Conservation (phyloP, 1,284 basidiomycete species). For the Ceratobasidium theobromae region DNA sequence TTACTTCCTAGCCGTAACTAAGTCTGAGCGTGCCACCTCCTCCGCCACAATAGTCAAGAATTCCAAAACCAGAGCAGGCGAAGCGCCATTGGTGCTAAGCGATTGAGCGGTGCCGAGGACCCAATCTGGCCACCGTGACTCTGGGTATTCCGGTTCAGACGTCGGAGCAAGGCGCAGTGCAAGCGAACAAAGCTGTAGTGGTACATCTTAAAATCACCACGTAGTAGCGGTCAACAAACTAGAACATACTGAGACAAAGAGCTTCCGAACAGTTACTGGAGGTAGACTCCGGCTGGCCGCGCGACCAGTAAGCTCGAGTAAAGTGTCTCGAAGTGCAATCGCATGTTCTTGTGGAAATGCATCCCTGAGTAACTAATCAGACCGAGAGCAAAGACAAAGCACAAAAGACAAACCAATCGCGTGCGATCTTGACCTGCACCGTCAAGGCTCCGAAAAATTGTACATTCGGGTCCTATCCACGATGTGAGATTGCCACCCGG, state of each 20-base stretch:
- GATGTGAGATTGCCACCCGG: neutral
- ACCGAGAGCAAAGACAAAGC: neutral
- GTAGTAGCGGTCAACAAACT: too few relatives aligned
- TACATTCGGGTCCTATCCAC: conserved; percentile 70
- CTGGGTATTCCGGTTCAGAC: conserved; percentile 42
- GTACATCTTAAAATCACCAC: neutral
- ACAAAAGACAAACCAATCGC: conserved; percentile 69
- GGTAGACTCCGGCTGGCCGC: conserved; percentile 55
- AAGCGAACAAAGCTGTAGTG: conserved; percentile 63
- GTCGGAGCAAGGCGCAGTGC: conserved; percentile 69
- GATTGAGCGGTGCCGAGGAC: conserved; percentile 59
- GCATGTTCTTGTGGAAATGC: conserved; percentile 59
- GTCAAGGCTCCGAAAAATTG: conserved; percentile 93
- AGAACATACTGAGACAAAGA: conserved; percentile 83
- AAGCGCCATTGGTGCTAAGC: conserved; percentile 58
- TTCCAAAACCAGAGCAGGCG: conserved; percentile 64
- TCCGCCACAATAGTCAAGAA: conserved; percentile 83
- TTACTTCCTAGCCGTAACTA: conserved; percentile 74
- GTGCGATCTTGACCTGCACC: conserved; percentile 84
- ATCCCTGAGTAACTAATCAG: conserved; percentile 50
- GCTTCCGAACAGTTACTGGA: conserved; percentile 77
- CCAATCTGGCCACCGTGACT: conserved; percentile 69
- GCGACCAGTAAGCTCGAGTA: conserved; percentile 64
- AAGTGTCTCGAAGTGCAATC: conserved; percentile 56
- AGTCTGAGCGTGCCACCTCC: conserved; percentile 71